Conservation (phyloP, 768 basidiomycete genomes). For the Brasilioporus rufonigricans region DNA sequence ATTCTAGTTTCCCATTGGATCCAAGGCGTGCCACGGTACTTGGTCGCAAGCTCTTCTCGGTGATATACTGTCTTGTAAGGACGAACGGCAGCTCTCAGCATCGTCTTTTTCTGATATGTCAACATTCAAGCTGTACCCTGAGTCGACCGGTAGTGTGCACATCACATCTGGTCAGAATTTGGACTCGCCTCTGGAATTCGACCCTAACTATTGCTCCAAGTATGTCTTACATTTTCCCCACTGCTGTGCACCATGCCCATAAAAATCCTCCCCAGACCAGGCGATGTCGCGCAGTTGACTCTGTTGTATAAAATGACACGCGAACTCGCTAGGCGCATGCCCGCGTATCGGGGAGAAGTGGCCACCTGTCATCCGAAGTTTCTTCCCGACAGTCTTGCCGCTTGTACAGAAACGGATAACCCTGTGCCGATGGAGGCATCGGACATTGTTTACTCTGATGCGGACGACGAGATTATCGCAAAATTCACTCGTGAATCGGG, state of each 20-base stretch:
- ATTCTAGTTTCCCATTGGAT: slow-evolving; percentile 26
- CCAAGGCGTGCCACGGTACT: slow-evolving; percentile 8
- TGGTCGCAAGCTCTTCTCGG: slow-evolving; percentile 27
- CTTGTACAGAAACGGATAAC: slow-evolving; percentile 11
- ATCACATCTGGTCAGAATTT: slow-evolving; percentile 42
- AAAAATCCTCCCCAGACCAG: neutral
- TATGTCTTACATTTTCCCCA: slow-evolving; percentile 18
- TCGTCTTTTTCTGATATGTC: neutral
- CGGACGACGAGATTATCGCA: slow-evolving; percentile 35
- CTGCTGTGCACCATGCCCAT: neutral
- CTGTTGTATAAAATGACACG: slow-evolving; percentile 53
- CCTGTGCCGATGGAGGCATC: slow-evolving; percentile 29
- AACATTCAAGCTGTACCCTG: slow-evolving; percentile 39
- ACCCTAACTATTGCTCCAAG: slow-evolving; percentile 44
- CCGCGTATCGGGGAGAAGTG: slow-evolving; percentile 24
- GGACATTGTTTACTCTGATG: slow-evolving; percentile 33
- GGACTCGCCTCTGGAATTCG: slow-evolving; percentile 43
- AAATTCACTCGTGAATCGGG: slow-evolving; percentile 21
- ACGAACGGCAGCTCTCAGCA: neutral
- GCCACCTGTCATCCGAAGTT: slow-evolving; percentile 29
- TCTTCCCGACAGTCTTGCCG: slow-evolving; percentile 25
- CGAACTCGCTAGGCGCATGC: slow-evolving; percentile 56
- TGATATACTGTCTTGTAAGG: slow-evolving; percentile 4
- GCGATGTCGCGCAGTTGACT: slow-evolving; percentile 5
- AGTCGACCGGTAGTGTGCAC: slow-evolving; percentile 46